phyloP scores from a whole-genome alignment of 169 alveolate species.

The Eimeria falciformis region DNA sequence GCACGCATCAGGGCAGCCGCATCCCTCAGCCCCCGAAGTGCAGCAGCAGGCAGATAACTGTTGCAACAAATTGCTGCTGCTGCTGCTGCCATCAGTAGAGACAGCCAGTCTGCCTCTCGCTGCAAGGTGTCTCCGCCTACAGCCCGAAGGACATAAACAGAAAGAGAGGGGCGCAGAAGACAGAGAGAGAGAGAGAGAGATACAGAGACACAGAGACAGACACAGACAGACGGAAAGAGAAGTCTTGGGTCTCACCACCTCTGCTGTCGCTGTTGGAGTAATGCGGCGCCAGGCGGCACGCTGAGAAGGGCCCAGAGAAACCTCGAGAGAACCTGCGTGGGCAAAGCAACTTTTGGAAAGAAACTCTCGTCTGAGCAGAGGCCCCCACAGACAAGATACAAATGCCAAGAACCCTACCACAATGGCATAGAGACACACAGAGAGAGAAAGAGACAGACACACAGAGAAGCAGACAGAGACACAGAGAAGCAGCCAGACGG shows the following conservation, averaged over 20 bases:
- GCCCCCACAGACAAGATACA: too few relatives aligned
- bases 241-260: slow-evolving; percentile 15
- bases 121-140: too few relatives aligned
- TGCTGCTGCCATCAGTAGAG: too few relatives aligned
- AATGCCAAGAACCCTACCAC: too few relatives aligned
- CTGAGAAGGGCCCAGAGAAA: slow-evolving; percentile 12
- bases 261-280: slow-evolving; percentile 24
- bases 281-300: slow-evolving; percentile 33
- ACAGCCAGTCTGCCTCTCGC: too few relatives aligned
- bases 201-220: neutral
- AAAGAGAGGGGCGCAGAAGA: neutral
- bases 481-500: neutral
- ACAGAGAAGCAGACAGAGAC: neutral
- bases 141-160: too few relatives aligned
- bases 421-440: neutral
- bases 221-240: neutral
- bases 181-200: too few relatives aligned
- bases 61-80: neutral
- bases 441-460: neutral
- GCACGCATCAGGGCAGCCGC: slow-evolving; percentile 2
- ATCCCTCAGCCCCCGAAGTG: neutral
- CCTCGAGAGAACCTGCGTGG: slow-evolving; percentile 3
- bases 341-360: too few relatives aligned
- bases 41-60: neutral
- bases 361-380: too few relatives aligned